Conservation (phyloP, 805 yeast species). For the Isabelozyma pseudorhagii region DNA sequence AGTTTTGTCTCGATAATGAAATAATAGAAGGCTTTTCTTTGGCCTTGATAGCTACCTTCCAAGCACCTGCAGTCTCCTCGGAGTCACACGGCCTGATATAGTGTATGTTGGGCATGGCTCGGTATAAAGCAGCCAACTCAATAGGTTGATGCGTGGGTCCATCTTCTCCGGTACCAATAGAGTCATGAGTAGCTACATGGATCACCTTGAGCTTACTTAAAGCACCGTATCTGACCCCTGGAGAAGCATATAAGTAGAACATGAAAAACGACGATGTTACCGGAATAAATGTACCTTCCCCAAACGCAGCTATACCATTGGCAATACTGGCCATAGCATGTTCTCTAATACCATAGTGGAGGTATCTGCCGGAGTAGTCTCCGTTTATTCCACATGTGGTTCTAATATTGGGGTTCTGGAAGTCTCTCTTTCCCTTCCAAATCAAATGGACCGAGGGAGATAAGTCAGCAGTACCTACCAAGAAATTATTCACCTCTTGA, state of each 20-base stretch:
- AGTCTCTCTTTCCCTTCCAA: conserved; percentile 25
- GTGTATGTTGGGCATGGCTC: conserved; percentile 48
- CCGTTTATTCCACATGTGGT: conserved; percentile 25
- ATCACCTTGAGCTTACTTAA: conserved; percentile 43
- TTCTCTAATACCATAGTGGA: conserved; percentile 31
- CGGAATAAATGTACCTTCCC: conserved; percentile 33
- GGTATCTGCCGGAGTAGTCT: conserved; percentile 25
- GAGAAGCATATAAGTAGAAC: conserved; percentile 46
- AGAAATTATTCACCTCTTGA: conserved; percentile 16
- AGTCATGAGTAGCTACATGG: conserved; percentile 57
- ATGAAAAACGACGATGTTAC: conserved; percentile 33
- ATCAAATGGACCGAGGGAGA: conserved; percentile 26
- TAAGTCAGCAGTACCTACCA: conserved; percentile 37
- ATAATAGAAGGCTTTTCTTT: conserved; percentile 15
- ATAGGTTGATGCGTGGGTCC: conserved; percentile 61
- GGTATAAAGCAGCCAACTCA: conserved; percentile 48
- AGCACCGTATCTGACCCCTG: conserved; percentile 50
- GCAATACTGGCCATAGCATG: conserved; percentile 32
- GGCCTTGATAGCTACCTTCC: conserved; percentile 22
- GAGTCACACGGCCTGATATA: conserved; percentile 56
- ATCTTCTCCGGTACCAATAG: conserved; percentile 57
- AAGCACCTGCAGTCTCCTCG: conserved; percentile 50
- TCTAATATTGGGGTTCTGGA: conserved; percentile 21
- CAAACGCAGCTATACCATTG: conserved; percentile 30
- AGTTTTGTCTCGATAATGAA: conserved; percentile 24